Evolutionary conservation across 2,329 filamentous ascomycete species (phyloP).

Genomic region (Sporothrix inflata): DNA sequence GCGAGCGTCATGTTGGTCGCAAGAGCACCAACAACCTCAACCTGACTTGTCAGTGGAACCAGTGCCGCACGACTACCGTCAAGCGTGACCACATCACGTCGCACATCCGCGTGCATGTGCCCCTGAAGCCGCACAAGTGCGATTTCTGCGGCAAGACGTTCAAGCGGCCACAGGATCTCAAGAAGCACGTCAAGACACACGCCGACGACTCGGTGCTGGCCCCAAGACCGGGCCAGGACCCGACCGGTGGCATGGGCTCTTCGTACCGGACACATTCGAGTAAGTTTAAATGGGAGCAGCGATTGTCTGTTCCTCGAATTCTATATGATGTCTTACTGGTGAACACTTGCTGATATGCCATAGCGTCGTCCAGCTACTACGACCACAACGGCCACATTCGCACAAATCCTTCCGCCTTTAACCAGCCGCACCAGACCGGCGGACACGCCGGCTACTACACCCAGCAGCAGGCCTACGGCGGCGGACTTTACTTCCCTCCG

Average conservation of each 20-base stretch:
- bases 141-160: conserved; percentile 99
- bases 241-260: conserved; percentile 52
- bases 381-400: conserved; percentile 68
- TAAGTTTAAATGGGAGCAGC: conserved; percentile 49
- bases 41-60: conserved; percentile 95
- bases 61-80: conserved; percentile 93
- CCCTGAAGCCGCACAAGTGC: conserved; percentile 97
- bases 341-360: conserved; percentile 27
- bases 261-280: conserved; percentile 56
- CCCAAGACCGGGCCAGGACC: conserved; percentile 54
- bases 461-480: conserved; percentile 61
- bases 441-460: conserved; percentile 57
- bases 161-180: conserved; percentile 97
- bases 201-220: conserved; percentile 86
- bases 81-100: conserved; percentile 99
- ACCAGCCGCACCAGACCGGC: conserved; percentile 58
- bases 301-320: conserved; percentile 26
- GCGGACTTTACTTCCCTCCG: conserved; percentile 72
- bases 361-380: conserved; percentile 63
- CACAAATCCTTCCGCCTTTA: conserved; percentile 57
- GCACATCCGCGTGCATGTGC: conserved; percentile 98
- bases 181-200: conserved; percentile 99
- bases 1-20: conserved; percentile 95
- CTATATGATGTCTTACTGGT: neutral
- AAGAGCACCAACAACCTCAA: conserved; percentile 99